Percentiles rank a stretch among this genome's conserved stretches.
phyloP scores from a whole-genome alignment of 345 rosid genomes.

The Citrus medica region DNA sequence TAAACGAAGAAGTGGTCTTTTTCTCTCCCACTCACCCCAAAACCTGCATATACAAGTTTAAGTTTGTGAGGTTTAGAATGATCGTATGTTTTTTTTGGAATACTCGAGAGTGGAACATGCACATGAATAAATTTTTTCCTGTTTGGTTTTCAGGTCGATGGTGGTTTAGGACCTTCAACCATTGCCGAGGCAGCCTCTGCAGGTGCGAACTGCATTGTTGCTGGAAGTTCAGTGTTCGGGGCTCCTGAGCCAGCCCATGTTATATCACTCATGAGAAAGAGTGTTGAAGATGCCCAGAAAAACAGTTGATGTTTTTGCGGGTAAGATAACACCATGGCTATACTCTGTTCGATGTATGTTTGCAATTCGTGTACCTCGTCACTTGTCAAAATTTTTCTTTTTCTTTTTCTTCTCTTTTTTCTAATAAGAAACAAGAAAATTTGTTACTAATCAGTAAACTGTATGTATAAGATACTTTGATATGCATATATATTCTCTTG shows the following conservation, averaged over 20 bases:
- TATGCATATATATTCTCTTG: no score
- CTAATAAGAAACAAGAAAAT: background rate
- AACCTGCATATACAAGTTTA: background rate
- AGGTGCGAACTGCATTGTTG: conserved; percentile 83
- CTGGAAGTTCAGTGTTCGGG: conserved; percentile 92
- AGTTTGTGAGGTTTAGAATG: background rate
- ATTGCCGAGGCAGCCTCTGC: conserved; percentile 74
- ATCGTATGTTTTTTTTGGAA: background rate
- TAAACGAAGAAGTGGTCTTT: background rate
- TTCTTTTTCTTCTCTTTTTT: background rate
- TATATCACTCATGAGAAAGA: conserved; percentile 57
- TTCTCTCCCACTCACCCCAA: background rate
- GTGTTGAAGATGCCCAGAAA: conserved; percentile 51
- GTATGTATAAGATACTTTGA: background rate
- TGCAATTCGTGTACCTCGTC: conserved; percentile 5
- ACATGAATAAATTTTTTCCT: background rate
- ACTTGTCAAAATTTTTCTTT: background rate
- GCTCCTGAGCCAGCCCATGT: conserved; percentile 75
- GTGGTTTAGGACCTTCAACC: conserved; percentile 90
- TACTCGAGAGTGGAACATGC: background rate
- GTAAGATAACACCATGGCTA: conserved; percentile 9
- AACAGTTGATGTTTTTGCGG: conserved; percentile 18
- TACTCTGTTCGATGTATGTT: background rate
- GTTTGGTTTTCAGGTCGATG: conserved; percentile 57
- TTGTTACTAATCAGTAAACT: background rate